phyloP scores from a whole-genome alignment of 2,329 filamentous ascomycete genomes.

The Sphaerulina vaccinii region DNA sequence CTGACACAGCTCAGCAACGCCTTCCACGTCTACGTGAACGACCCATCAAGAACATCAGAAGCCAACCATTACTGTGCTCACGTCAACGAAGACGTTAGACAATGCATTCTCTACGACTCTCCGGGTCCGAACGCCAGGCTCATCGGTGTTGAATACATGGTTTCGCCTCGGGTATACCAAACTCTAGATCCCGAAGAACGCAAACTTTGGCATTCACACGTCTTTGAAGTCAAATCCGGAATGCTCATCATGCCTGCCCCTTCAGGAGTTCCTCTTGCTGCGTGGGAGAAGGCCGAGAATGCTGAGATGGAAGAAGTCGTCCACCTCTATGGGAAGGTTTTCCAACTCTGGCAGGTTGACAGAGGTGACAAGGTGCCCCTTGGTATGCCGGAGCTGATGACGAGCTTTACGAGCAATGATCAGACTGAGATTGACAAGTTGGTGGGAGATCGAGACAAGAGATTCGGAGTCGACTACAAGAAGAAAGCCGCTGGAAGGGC shows the following conservation, averaged over 20 bases:
- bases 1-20: slow-evolving; percentile 54
- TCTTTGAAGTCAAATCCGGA: slow-evolving; percentile 73
- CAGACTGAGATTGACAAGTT: slow-evolving; percentile 51
- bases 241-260: slow-evolving; percentile 76
- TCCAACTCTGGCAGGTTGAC: slow-evolving; percentile 85
- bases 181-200: slow-evolving; percentile 66
- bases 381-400: slow-evolving; percentile 63
- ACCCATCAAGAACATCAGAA: slow-evolving; percentile 67
- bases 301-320: slow-evolving; percentile 77
- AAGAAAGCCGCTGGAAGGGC: slow-evolving; percentile 55
- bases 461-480: slow-evolving; percentile 53
- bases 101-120: slow-evolving; percentile 82
- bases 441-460: slow-evolving; percentile 53
- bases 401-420: slow-evolving; percentile 54
- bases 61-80: slow-evolving; percentile 85
- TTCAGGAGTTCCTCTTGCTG: slow-evolving; percentile 52
- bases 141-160: slow-evolving; percentile 87
- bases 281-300: slow-evolving; percentile 75
- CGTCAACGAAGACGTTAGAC: slow-evolving; percentile 72
- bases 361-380: slow-evolving; percentile 64
- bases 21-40: slow-evolving; percentile 79
- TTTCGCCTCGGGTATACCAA: slow-evolving; percentile 67
- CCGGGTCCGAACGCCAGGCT: slow-evolving; percentile 65
- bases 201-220: slow-evolving; percentile 74
- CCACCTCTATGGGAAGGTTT: slow-evolving; percentile 76